Evolutionary conservation across 257 asterid species (phyloP), one percentile per base, ranked within the genome.

Genomic region (Rubia yunnanensis): DNA sequence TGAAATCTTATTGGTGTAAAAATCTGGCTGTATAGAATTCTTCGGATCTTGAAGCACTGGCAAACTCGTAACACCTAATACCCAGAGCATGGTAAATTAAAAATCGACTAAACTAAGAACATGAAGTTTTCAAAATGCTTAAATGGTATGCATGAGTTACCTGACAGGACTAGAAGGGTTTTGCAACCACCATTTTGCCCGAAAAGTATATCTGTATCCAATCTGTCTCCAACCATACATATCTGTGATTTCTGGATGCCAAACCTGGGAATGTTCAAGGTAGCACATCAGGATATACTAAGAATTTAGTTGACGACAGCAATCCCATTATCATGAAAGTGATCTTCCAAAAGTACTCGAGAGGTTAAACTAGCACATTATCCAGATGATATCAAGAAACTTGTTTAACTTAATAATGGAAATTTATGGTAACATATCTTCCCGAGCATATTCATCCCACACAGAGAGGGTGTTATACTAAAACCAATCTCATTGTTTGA

Each of bases 101-200:
- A 34, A 30, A 24, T 34, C 41, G 20, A 60, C n/a, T 8, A 55
- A 22, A 59, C 46, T 32, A 39, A 56, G 35, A 32, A 24, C 15
- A 23, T 27, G 59, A 34, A 26, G 23, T 6, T 52, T 10, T 44
- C 2, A 24, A 22, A 54, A 52, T 55, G 65, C 7, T 34, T 20
- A 36, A 3, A 26, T 70, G 8, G 15, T 0, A 44, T 38, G 31
- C 17, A 14, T 18, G 15, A 28, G 36, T 20, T 80, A 85, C 99
- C 99, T 76, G 97, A 92, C 54, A 92, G 94, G 78, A 92, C 99
- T 3, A 92, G 99, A 60, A 89, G 97, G 23, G 96, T 92, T 77
- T 86, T 88, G 88, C 99, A 92, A 1, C 99, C 99, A 61, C 97
- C 96, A 39, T 92, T 92, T 78, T 92, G 94, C 49, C 99, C 99